phyloP scores from a whole-genome alignment of 2,329 filamentous ascomycete species.

The Hymenotorrendiella dingleyae region DNA sequence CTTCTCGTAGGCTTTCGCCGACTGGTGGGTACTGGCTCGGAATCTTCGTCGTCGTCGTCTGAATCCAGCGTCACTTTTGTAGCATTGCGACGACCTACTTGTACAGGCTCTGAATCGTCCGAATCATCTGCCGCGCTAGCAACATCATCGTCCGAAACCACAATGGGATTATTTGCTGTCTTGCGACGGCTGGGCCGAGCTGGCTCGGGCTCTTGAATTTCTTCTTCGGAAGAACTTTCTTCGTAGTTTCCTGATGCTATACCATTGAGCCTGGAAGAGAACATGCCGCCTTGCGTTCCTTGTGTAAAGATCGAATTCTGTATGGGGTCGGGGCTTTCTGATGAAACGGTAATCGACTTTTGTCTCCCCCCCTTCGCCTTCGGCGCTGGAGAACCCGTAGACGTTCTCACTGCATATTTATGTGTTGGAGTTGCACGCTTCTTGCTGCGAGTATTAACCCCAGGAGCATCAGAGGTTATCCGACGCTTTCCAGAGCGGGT shows the following conservation, averaged over 20 bases:
- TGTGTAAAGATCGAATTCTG: neutral
- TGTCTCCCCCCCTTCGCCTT: neutral
- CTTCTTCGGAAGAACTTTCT: neutral
- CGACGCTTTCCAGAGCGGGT: too few species aligned
- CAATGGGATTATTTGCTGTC: neutral
- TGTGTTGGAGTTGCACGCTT: too few species aligned
- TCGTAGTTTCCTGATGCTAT: neutral
- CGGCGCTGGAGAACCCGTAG: neutral
- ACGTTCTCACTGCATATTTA: too few species aligned
- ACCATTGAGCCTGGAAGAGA: neutral
- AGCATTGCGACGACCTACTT: too few species aligned
- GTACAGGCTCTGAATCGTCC: too few species aligned
- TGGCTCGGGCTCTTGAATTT: neutral
- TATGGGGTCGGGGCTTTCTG: neutral
- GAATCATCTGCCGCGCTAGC: too few species aligned
- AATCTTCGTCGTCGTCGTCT: neutral
- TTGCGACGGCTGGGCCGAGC: neutral
- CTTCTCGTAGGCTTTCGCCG: neutral
- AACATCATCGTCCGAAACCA: conserved; percentile 1
- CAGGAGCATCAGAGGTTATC: too few species aligned
- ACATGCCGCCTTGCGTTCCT: neutral
- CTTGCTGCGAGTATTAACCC: too few species aligned
- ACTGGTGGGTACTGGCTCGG: neutral
- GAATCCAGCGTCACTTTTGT: too few species aligned
- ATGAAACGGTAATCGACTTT: neutral